Evolutionary conservation across 2,329 filamentous ascomycete genomes (phyloP), one percentile per base, ranked within the genome.

Genomic region (Cercospora janseana): DNA sequence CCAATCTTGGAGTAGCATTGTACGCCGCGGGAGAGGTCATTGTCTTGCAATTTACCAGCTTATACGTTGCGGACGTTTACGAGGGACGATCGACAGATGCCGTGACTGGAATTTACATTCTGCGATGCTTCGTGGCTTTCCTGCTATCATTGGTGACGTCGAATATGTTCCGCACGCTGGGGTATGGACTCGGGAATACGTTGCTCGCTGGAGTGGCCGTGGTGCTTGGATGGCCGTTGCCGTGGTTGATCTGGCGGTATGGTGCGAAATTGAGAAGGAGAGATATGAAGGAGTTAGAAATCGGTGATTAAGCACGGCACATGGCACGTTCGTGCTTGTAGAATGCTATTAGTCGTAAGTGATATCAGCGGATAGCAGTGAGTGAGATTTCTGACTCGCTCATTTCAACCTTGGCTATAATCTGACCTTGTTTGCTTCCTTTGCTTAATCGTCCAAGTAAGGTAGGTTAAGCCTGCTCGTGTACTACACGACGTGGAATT

Each of bases 61-160:
- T 78, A 4, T 88, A 87, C 58, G 74, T 87, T 4, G 77, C 86
- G 21, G 83, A 87, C 49, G 75, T 77, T 2, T 85, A 79, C 60
- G 72, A 74, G 0, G 66, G 73, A 52, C 78, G 82, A 53, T 79
- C 81, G 1, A 82, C 84, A n/a, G 76, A 74, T 2, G 83, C 81
- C 0, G 75, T 86, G 1, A 83, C 85, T 0, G 82, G 81, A 2
- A 83, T 77, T 54, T 82, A 81, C 0, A 75, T 86, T 4, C 63
- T 84, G 4, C 68, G 82, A 15, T 73, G 68, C n/a, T 57, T 81
- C 0, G 69, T 79, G 12, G 80, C 79, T 9, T 79, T 76, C 13
- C 15, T 8, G 8, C 31, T 35, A 13, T 35, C 31, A 7, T n/a
- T 35, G 20, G 31, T 35, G 15, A 35, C 31, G 20, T 18, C 31